Evolutionary conservation across 805 yeast species (phyloP).

Genomic region (Hanseniaspora thailandica): DNA sequence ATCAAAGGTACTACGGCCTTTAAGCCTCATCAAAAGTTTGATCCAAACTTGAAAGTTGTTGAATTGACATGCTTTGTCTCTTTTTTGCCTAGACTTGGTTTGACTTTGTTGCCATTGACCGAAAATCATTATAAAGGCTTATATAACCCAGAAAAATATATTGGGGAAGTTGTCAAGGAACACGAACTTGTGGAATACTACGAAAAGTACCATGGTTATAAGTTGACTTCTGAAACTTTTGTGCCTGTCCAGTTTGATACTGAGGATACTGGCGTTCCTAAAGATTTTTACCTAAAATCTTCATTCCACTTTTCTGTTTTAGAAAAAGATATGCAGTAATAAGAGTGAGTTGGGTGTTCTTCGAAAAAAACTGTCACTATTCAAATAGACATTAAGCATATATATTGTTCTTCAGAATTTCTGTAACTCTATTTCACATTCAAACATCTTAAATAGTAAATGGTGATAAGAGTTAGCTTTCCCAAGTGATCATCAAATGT

Average conservation of each 20-base stretch:
- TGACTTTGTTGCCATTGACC: background rate
- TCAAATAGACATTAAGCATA: no score
- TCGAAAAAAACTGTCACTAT: no score
- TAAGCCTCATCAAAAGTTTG: conserved; percentile 3
- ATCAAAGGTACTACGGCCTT: conserved; percentile 17
- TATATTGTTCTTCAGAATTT: no score
- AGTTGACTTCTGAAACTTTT: background rate
- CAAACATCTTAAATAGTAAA: no score
- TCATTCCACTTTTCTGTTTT: background rate
- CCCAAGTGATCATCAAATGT: no score
- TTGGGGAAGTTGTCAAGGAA: conserved; percentile 1
- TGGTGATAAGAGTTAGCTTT: no score
- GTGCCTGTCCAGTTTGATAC: background rate
- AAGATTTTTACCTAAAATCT: conserved; percentile 28
- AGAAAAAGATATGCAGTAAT: no score
- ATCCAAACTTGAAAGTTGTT: background rate
- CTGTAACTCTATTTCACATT: no score
- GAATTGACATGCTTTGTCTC: conserved; percentile 9
- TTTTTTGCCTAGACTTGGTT: conserved; percentile 1
- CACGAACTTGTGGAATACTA: conserved; percentile 4
- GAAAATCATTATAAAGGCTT: conserved; percentile 3
- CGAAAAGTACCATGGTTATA: background rate
- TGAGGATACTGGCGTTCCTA: conserved; percentile 24
- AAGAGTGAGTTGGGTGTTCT: no score
- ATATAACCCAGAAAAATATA: background rate